Conservation (phyloP, 2,329 filamentous ascomycete genomes). For the Sclerotinia sclerotiorum region DNA sequence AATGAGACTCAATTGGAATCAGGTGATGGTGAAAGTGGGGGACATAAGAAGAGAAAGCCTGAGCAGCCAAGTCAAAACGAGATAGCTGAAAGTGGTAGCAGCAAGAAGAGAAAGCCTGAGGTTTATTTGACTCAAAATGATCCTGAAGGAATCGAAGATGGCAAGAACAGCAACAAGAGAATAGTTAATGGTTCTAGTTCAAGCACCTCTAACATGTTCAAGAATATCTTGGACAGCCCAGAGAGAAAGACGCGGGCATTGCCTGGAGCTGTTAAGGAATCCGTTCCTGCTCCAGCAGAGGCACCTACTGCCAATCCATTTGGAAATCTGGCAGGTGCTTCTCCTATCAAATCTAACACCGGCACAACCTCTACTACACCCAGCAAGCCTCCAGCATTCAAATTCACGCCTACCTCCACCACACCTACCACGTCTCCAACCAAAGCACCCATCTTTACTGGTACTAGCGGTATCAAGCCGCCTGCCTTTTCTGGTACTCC, state of each 20-base stretch:
- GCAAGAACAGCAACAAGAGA: slow-evolving; percentile 31
- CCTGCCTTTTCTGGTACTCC: slow-evolving; percentile 8
- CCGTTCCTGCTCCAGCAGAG: slow-evolving; percentile 23
- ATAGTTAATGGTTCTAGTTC: slow-evolving; percentile 33
- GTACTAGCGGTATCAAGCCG: slow-evolving; percentile 15
- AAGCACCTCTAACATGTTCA: slow-evolving; percentile 40
- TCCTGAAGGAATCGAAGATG: slow-evolving; percentile 29
- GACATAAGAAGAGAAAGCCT: slow-evolving; percentile 10
- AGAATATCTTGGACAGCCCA: slow-evolving; percentile 37
- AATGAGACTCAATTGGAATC: slow-evolving; percentile 34
- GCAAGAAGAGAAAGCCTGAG: slow-evolving; percentile 39
- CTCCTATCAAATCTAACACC: slow-evolving; percentile 24
- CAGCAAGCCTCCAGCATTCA: slow-evolving; percentile 8
- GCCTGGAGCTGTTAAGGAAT: slow-evolving; percentile 13
- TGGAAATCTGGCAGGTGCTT: slow-evolving; percentile 30
- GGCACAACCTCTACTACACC: slow-evolving; percentile 13
- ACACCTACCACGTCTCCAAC: slow-evolving; percentile 18
- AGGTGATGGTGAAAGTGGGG: neutral
- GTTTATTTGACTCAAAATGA: slow-evolving; percentile 36
- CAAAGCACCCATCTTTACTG: slow-evolving; percentile 24
- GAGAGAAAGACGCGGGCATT: slow-evolving; percentile 30
- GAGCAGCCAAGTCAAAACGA: neutral
- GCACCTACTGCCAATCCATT: slow-evolving; percentile 38
- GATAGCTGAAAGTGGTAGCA: neutral
- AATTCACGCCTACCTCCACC: slow-evolving; percentile 5